These are phyloP conservation scores for Mallotus repandus DNA, from an alignment of 441 rosid genomes.

Conservation along the genomic window DNA sequence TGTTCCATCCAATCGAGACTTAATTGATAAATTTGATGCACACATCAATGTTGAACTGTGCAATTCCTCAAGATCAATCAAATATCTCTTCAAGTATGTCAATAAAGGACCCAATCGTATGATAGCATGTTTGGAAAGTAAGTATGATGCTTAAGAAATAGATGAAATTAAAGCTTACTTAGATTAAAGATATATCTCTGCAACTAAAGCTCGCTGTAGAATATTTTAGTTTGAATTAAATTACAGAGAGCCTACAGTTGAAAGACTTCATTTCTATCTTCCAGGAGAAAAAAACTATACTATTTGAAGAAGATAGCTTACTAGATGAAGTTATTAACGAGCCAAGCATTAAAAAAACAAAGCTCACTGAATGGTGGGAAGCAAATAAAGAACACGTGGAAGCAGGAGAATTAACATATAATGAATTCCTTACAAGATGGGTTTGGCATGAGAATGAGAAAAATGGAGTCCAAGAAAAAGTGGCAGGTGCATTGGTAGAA, in stretches of 20 bases:
- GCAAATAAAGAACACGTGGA: not conserved
- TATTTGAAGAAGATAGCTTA: not conserved
- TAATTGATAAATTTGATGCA: not conserved
- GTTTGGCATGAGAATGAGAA: not conserved
- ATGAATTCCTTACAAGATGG: not conserved
- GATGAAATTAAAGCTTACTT: not conserved
- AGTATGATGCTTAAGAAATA: not conserved
- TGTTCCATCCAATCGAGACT: not conserved
- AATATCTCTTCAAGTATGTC: not conserved
- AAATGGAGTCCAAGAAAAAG: not conserved
- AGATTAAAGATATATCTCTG: not conserved
- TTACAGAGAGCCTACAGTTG: constrained; percentile 10
- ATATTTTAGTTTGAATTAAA: constrained; percentile 25
- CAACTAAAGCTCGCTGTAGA: not conserved
- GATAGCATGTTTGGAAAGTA: not conserved
- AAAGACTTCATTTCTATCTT: constrained; percentile 10
- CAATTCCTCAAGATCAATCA: not conserved
- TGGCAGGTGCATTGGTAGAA: not conserved
- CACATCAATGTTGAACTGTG: not conserved
- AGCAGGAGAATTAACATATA: not conserved
- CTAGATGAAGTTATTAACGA: not conserved
- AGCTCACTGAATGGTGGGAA: not conserved
- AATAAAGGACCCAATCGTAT: not conserved
- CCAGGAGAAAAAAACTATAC: constrained; percentile 9
- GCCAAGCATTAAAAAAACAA: not conserved